Evolutionary conservation across 2,329 filamentous ascomycete genomes (phyloP).

Genomic region (Bipolaris zeicola): DNA sequence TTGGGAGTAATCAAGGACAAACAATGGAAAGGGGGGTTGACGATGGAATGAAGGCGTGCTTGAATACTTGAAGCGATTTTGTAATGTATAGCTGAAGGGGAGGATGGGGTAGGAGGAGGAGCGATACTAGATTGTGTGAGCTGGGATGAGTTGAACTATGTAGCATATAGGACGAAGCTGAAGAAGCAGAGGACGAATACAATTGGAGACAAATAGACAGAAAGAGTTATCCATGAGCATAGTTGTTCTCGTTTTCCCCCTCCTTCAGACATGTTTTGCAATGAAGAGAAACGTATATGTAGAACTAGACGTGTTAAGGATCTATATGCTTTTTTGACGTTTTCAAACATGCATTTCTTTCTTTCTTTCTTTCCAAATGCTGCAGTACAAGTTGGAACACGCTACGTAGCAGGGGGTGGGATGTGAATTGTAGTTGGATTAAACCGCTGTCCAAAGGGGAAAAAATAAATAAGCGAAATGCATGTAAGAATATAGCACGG

Average conservation of each 20-base stretch:
- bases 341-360: too few relatives aligned
- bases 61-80: background rate
- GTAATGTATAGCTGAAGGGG: slow-evolving; percentile 4
- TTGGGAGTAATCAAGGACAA: background rate
- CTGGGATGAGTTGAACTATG: background rate
- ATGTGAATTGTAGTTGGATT: too few relatives aligned
- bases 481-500: too few relatives aligned
- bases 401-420: too few relatives aligned
- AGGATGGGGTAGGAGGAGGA: too few relatives aligned
- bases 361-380: too few relatives aligned
- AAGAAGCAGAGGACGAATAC: background rate
- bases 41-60: slow-evolving; percentile 2
- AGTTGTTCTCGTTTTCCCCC: background rate
- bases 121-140: background rate
- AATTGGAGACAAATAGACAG: background rate
- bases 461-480: too few relatives aligned
- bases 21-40: background rate
- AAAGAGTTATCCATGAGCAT: background rate
- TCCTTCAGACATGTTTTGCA: background rate
- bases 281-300: background rate
- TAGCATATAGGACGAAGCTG: background rate
- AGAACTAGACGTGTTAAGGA: too few relatives aligned
- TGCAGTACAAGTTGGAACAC: too few relatives aligned
- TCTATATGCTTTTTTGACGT: too few relatives aligned
- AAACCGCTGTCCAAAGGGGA: too few relatives aligned